Conservation (phyloP, 495 filamentous ascomycete genomes). For the Saxispiralis lemnorum region DNA sequence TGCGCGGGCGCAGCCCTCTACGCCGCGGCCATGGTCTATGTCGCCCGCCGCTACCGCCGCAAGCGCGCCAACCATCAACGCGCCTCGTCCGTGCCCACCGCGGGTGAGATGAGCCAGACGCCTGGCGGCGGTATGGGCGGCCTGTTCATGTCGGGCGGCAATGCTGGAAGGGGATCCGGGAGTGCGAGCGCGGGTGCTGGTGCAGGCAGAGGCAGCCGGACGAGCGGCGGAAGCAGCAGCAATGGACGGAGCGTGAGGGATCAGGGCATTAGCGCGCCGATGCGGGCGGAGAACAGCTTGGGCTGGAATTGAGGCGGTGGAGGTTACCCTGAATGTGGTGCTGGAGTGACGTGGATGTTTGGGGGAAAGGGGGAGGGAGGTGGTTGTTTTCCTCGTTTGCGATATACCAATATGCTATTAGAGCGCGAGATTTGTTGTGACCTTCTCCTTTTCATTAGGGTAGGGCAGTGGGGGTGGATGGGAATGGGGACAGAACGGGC, state of each 20-base stretch:
- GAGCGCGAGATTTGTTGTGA: too few relatives aligned
- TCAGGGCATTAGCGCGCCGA: slow-evolving; percentile 60
- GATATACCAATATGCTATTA: too few relatives aligned
- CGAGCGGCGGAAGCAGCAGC: slow-evolving; percentile 33
- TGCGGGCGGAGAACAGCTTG: slow-evolving; percentile 93
- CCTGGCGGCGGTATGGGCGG: slow-evolving; percentile 11
- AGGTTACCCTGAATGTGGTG: too few relatives aligned
- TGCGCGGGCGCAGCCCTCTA: slow-evolving; percentile 74
- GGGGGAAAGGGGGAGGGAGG: neutral
- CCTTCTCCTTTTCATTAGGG: too few relatives aligned
- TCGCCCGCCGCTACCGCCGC: slow-evolving; percentile 84
- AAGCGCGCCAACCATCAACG: slow-evolving; percentile 62
- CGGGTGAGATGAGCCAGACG: slow-evolving; percentile 14
- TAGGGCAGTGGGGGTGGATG: too few relatives aligned
- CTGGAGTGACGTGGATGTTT: too few relatives aligned
- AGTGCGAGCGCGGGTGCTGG: slow-evolving; percentile 17
- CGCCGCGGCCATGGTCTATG: slow-evolving; percentile 94
- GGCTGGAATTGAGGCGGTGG: slow-evolving; percentile 63
- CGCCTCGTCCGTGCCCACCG: slow-evolving; percentile 41
- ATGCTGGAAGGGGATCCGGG: slow-evolving; percentile 34
- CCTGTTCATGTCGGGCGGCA: slow-evolving; percentile 24
- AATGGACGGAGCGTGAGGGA: slow-evolving; percentile 38
- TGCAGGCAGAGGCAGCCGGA: slow-evolving; percentile 21
- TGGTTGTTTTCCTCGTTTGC: neutral
- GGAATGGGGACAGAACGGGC: neutral